phyloP scores from a whole-genome alignment of 108 stramenopile species.

The Skeletonema marinoi region DNA sequence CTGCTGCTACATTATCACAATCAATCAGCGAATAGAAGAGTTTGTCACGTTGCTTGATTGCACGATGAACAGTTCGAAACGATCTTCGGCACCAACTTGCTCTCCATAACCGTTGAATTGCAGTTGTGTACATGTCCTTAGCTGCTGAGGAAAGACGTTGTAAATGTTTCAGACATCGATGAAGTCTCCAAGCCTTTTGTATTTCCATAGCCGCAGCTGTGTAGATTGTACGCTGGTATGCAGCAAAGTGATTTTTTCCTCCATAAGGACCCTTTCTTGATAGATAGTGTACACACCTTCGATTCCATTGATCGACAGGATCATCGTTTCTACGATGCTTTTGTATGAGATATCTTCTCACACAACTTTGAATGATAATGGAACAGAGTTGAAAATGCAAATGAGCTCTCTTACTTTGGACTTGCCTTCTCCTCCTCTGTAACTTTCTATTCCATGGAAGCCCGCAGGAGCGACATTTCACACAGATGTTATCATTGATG shows the following conservation, averaged over 20 bases:
- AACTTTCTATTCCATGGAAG: conserved; percentile 23
- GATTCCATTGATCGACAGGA: conserved; percentile 9
- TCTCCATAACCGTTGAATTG: conserved; percentile 27
- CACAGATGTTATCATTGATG: conserved; percentile 6
- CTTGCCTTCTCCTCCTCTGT: conserved; percentile 21
- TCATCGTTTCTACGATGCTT: neutral
- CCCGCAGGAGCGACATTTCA: conserved; percentile 23
- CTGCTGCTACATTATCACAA: neutral
- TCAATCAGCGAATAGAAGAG: neutral
- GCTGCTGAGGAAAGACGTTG: neutral
- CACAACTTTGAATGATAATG: conserved; percentile 18
- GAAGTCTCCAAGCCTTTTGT: conserved; percentile 18
- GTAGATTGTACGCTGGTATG: neutral
- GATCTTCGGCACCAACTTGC: conserved; percentile 11
- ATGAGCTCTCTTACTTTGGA: neutral
- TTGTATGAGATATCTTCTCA: conserved; percentile 11
- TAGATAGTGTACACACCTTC: conserved; percentile 32
- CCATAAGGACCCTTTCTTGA: conserved; percentile 25
- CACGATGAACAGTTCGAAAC: conserved; percentile 1
- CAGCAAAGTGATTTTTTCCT: neutral
- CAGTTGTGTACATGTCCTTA: neutral
- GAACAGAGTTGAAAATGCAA: conserved; percentile 9
- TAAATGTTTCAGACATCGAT: conserved; percentile 19
- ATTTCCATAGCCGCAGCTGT: conserved; percentile 6
- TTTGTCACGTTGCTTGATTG: neutral